Percentiles rank a stretch among this genome's conserved stretches.
These are phyloP conservation scores for Bocquillonia castaneifolia DNA, from an alignment of 441 rosid species.

Conservation along the genomic window DNA sequence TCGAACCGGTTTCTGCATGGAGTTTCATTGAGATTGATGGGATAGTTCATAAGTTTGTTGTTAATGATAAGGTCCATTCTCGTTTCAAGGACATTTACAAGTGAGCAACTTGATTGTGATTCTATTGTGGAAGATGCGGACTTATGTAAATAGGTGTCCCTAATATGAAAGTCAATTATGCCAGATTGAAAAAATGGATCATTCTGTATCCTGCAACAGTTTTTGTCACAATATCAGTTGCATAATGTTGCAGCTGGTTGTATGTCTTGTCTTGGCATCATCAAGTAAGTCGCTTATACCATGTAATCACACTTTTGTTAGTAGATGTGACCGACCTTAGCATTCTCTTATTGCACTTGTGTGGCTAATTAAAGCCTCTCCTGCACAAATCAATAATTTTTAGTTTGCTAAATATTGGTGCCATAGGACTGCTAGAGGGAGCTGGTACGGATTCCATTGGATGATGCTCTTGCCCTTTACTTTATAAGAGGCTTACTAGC, in stretches of 20 bases:
- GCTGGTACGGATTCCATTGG: background rate
- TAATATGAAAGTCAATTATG: background rate
- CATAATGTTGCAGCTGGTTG: background rate
- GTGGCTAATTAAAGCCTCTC: background rate
- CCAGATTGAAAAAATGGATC: background rate
- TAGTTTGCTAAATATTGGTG: too few species aligned
- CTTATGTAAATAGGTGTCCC: background rate
- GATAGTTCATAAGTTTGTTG: conserved; percentile 26
- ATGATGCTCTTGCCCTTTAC: too few species aligned
- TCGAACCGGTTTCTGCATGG: conserved; percentile 22
- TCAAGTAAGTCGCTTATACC: background rate
- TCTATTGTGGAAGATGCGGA: background rate
- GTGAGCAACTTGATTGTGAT: conserved; percentile 17
- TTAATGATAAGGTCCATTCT: conserved; percentile 22
- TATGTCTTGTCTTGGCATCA: background rate
- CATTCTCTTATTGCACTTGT: background rate
- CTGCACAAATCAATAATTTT: too few species aligned
- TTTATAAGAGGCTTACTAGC: too few species aligned
- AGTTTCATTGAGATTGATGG: conserved; percentile 34
- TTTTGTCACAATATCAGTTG: background rate
- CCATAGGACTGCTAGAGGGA: background rate
- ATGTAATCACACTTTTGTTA: too few species aligned
- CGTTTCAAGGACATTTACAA: background rate
- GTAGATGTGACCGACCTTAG: background rate
- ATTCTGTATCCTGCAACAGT: too few species aligned